A percentile compares a stretch with the other conserved stretches of the same genome.
Evolutionary conservation across 306 rosid genomes (phyloP).

Genomic region (Lithocarpus polystachyus): DNA sequence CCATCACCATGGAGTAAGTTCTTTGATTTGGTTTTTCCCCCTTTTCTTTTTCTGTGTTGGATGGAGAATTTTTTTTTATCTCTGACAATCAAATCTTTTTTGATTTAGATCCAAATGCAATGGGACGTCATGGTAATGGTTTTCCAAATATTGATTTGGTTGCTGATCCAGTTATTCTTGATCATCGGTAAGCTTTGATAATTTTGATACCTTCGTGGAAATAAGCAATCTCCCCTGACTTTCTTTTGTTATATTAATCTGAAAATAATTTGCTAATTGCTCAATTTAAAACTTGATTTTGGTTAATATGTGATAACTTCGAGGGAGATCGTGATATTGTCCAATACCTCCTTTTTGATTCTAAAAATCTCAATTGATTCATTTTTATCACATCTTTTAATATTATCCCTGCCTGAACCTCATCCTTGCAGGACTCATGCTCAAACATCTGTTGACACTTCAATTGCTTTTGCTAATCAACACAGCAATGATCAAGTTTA

Average conservation of each 20-base stretch:
- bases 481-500: neutral
- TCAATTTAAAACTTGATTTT: neutral
- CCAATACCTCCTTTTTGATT: neutral
- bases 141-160: neutral
- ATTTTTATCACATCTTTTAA: neutral
- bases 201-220: neutral
- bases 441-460: neutral
- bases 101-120: neutral
- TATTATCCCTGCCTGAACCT: neutral
- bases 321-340: neutral
- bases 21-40: neutral
- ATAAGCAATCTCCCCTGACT: no score
- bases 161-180: neutral
- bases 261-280: neutral
- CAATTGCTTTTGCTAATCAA: neutral
- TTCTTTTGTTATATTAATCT: no score
- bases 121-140: neutral
- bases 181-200: slow-evolving; percentile 9
- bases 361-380: neutral
- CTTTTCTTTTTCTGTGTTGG: neutral
- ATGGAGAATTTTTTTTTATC: neutral
- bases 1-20: neutral
- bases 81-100: neutral
- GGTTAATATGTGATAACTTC: neutral
- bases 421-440: neutral